Conservation (phyloP, 2,329 filamentous ascomycete species). For the Penicillium olsonii region DNA sequence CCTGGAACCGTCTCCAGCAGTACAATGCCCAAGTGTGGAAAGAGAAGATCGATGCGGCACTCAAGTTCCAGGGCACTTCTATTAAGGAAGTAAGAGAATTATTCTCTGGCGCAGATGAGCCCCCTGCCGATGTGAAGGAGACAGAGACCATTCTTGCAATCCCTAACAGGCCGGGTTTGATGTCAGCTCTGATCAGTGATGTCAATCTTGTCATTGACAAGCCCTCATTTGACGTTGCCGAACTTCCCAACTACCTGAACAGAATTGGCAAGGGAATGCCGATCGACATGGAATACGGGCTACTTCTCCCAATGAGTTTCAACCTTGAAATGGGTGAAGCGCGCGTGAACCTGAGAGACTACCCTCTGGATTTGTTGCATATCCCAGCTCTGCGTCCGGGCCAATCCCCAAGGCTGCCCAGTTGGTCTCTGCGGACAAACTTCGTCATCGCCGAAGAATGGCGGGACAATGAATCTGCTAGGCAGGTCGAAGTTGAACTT, state of each 20-base stretch:
- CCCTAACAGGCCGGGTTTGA: constrained; percentile 78
- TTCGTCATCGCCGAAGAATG: constrained; percentile 97
- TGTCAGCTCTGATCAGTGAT: constrained; percentile 79
- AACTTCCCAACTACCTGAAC: constrained; percentile 82
- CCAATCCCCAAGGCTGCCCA: constrained; percentile 77
- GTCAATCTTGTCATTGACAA: constrained; percentile 85
- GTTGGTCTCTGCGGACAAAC: constrained; percentile 80
- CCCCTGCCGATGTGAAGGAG: constrained; percentile 79
- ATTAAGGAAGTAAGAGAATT: constrained; percentile 76
- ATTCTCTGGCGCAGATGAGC: constrained; percentile 79
- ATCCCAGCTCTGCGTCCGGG: constrained; percentile 78
- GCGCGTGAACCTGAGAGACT: constrained; percentile 83
- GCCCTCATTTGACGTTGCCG: constrained; percentile 80
- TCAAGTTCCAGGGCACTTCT: constrained; percentile 67
- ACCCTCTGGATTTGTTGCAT: constrained; percentile 87
- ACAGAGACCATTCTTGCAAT: constrained; percentile 83
- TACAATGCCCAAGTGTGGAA: constrained; percentile 93
- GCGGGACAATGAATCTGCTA: constrained; percentile 74
- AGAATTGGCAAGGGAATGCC: constrained; percentile 97
- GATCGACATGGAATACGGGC: constrained; percentile 81
- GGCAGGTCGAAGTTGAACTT: constrained; percentile 79
- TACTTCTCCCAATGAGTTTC: constrained; percentile 87
- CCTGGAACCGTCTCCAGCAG: constrained; percentile 70
- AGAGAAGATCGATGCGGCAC: constrained; percentile 77
- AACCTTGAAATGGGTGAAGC: constrained; percentile 89